Evolutionary conservation across 2,329 filamentous ascomycete genomes (phyloP), one percentile per base, ranked within the genome.

Genomic region (Thielaviopsis populi): DNA sequence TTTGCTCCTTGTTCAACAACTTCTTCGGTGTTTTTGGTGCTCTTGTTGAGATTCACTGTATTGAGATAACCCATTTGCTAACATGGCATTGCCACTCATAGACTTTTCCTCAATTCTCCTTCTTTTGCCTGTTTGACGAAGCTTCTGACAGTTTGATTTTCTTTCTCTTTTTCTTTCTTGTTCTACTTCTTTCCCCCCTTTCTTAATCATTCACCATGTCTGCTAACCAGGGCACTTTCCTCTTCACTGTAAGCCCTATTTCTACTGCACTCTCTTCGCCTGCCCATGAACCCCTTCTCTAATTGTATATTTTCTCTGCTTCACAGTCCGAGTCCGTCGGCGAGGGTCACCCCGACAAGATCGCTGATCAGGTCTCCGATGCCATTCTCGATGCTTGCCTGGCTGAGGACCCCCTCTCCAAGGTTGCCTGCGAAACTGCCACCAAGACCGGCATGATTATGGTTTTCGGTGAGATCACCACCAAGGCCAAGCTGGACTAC

Each of bases 401-500:
- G 74, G 81, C 82, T 68, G 88, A 94, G 78, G 94, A 99, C 76
- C 92, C 92, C 69, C 85, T 96, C 74, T 97, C 94, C 82, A 99
- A 97, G 84, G 88, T 97, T 71, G 94, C 94, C 76, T 99, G 94
- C 79, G 94, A 99, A 83, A 96, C 92, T 70, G 94, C 94, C 73
- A 96, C 94, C 81, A 99, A 99, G 89, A 99, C 94, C 71, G 94
- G 94, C 78, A 89, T 99, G 94, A 83, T 99, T 78, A 97, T 99
- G 94, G 87, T 95, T 75, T 95, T 96, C 69, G 91, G 91, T 78
- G 94, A 99, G 78, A 99, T 99, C 78, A 95, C 91, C 78, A 97
- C 94, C 80, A 94, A 95, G 82, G 86, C 92, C 78, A 83, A 80
- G 70, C 81, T 97, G 71, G 94, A 99, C 83, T 99, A 96, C 87